These are phyloP conservation scores for Yarrowia galli DNA, from an alignment of 1,139 yeast genomes.

Conservation along the genomic window DNA sequence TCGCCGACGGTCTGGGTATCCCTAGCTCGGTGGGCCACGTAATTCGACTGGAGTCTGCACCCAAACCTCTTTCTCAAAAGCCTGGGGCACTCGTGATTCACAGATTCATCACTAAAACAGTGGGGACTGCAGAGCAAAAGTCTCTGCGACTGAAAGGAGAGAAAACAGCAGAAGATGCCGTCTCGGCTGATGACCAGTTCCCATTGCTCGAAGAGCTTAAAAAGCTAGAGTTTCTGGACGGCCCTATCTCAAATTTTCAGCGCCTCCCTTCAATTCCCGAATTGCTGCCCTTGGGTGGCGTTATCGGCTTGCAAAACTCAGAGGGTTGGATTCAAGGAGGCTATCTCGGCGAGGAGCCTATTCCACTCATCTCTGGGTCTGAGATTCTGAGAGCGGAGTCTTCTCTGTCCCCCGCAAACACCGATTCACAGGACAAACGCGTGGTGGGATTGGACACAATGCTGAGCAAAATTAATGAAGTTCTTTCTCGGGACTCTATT, in stretches of 20 bases:
- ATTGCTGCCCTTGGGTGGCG: slow-evolving; percentile 67
- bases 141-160: slow-evolving; percentile 7
- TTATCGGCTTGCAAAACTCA: slow-evolving; percentile 61
- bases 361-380: slow-evolving; percentile 60
- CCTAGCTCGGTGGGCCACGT: slow-evolving; percentile 60
- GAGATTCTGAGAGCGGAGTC: slow-evolving; percentile 63
- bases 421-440: slow-evolving; percentile 38
- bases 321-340: slow-evolving; percentile 59
- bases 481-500: slow-evolving; percentile 58
- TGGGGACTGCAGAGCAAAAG: slow-evolving; percentile 45
- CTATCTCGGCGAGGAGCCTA: slow-evolving; percentile 49
- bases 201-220: slow-evolving; percentile 34
- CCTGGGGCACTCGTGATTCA: slow-evolving; percentile 56
- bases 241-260: slow-evolving; percentile 46
- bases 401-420: slow-evolving; percentile 51
- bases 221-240: slow-evolving; percentile 41
- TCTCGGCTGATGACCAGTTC: slow-evolving; percentile 16
- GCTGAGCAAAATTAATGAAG: slow-evolving; percentile 55
- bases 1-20: slow-evolving; percentile 66
- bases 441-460: slow-evolving; percentile 67
- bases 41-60: slow-evolving; percentile 61
- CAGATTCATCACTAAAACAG: slow-evolving; percentile 61
- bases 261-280: slow-evolving; percentile 57
- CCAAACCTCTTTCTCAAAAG: slow-evolving; percentile 50
- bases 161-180: background rate